These are phyloP conservation scores for Lepidium aucheri DNA, from an alignment of 345 rosid genomes.

Conservation along the genomic window DNA sequence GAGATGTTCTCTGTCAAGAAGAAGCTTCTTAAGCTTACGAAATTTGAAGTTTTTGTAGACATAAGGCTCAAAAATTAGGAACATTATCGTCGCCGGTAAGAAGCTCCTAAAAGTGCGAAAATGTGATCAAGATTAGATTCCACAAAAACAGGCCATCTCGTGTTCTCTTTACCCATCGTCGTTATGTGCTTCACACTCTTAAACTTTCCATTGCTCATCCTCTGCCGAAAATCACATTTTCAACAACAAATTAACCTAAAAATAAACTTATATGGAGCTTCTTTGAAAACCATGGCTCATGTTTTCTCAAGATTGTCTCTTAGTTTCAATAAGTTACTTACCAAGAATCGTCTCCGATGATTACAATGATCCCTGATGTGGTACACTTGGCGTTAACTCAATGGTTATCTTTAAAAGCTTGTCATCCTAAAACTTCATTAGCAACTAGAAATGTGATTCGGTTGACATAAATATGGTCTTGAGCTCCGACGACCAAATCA, in stretches of 20 bases:
- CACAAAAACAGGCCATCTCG: constrained; percentile 76
- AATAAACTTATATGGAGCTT: no score
- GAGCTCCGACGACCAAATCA: constrained; percentile 50
- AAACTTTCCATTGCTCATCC: constrained; percentile 58
- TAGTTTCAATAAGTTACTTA: not conserved
- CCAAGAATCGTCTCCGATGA: constrained; percentile 67
- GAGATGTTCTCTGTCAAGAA: constrained; percentile 18
- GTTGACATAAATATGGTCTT: constrained; percentile 51
- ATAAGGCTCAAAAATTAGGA: constrained; percentile 39
- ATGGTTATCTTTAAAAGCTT: constrained; percentile 39
- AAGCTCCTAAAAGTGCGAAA: constrained; percentile 49
- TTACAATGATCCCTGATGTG: constrained; percentile 45
- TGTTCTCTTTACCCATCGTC: constrained; percentile 39
- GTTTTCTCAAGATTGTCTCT: no score
- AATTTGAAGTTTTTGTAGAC: not conserved
- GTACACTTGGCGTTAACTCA: constrained; percentile 50
- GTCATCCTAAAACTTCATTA: constrained; percentile 61
- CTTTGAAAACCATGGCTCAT: no score
- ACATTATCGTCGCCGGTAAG: constrained; percentile 22
- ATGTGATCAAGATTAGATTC: constrained; percentile 52
- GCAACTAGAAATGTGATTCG: constrained; percentile 54
- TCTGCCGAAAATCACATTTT: constrained; percentile 23
- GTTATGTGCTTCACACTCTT: constrained; percentile 51
- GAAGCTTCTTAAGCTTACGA: not conserved
- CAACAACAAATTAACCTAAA: not conserved